Evolutionary conservation across 768 basidiomycete species (phyloP).

Genomic region (Dacryopinax spathularia): DNA sequence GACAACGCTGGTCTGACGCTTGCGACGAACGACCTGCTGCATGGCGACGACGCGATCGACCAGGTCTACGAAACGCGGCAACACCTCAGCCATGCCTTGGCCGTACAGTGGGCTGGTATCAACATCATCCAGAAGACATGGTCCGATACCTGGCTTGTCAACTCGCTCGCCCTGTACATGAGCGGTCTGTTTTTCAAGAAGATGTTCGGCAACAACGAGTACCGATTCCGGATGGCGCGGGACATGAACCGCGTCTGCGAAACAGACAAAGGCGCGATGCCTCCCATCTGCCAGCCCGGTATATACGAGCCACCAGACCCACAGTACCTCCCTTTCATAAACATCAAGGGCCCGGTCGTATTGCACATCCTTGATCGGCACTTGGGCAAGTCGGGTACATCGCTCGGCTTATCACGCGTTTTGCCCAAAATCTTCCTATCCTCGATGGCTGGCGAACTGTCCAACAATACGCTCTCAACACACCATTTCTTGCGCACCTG

Average conservation of each 20-base stretch:
- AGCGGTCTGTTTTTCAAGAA: constrained; percentile 75
- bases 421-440: constrained; percentile 90
- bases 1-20: constrained; percentile 76
- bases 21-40: constrained; percentile 63
- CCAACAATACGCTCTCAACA: constrained; percentile 73
- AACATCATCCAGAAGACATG: constrained; percentile 88
- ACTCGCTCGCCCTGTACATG: constrained; percentile 83
- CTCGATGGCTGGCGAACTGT: constrained; percentile 81
- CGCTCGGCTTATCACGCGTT: constrained; percentile 84
- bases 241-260: constrained; percentile 88
- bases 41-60: constrained; percentile 80
- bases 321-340: constrained; percentile 69
- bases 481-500: constrained; percentile 82
- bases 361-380: constrained; percentile 89
- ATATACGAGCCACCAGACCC: constrained; percentile 72
- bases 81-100: constrained; percentile 70
- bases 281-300: constrained; percentile 86
- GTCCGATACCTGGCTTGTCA: constrained; percentile 94
- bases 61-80: constrained; percentile 86
- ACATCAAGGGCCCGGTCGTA: constrained; percentile 90
- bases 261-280: constrained; percentile 75
- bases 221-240: constrained; percentile 84
- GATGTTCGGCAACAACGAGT: constrained; percentile 91
- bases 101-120: constrained; percentile 92
- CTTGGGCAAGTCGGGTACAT: constrained; percentile 87